A percentile compares a stretch with the other conserved stretches of the same genome.
Evolutionary conservation across 108 stramenopile species (phyloP).

Genomic region (Thalassiosira profunda): DNA sequence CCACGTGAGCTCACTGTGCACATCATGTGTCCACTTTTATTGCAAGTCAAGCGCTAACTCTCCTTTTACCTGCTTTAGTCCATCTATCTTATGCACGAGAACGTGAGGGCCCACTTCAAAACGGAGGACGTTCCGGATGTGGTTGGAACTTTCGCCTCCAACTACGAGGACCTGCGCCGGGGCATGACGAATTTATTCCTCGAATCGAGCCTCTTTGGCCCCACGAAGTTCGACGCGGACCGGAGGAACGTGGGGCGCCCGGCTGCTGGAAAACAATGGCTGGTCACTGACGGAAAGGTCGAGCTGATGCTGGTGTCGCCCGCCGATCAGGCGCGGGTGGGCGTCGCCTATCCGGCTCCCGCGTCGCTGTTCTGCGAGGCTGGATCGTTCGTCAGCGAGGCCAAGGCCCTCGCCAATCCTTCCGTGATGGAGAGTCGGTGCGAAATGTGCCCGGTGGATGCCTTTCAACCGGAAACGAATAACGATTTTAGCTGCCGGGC

Average conservation of each 20-base stretch:
- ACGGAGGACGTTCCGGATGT: too few relatives aligned
- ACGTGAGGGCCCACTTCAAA: too few relatives aligned
- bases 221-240: constrained; percentile 45
- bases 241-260: constrained; percentile 59
- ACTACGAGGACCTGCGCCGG: constrained; percentile 55
- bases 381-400: constrained; percentile 30
- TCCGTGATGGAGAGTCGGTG: constrained; percentile 39
- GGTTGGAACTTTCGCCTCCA: too few relatives aligned
- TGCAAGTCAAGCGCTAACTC: too few relatives aligned
- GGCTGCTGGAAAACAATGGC: constrained; percentile 63
- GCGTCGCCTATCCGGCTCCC: constrained; percentile 30
- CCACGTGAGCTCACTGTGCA: too few relatives aligned
- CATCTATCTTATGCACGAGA: too few relatives aligned
- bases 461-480: constrained; percentile 21
- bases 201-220: constrained; percentile 66
- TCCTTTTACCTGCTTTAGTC: too few relatives aligned
- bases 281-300: constrained; percentile 9
- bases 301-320: constrained; percentile 43
- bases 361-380: constrained; percentile 25
- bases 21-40: too few relatives aligned
- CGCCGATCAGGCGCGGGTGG: constrained; percentile 43
- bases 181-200: constrained; percentile 32
- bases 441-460: constrained; percentile 29
- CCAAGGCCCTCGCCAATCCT: background rate
- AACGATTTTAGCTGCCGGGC: constrained; percentile 11